Percentiles rank a stretch among this genome's conserved stretches.
phyloP scores from a whole-genome alignment of 73 alveolate genomes.

The Blepharisma japonicum region DNA sequence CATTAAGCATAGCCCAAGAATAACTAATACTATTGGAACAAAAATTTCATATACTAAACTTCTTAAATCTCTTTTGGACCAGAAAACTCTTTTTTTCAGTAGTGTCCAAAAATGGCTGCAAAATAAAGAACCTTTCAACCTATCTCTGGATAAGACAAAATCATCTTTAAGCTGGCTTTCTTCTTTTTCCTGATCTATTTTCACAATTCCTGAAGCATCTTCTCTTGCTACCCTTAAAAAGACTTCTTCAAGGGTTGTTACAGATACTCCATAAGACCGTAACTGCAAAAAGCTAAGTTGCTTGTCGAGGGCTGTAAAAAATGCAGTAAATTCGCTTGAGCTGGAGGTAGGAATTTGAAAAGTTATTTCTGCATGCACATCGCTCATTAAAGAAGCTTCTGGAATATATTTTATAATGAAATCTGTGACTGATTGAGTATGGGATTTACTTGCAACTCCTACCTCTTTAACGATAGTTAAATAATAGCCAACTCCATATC shows the following conservation, averaged over 20 bases:
- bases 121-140: constrained; percentile 36
- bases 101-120: constrained; percentile 70
- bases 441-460: constrained; percentile 28
- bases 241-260: constrained; percentile 77
- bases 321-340: constrained; percentile 51
- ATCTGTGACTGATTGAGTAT: constrained; percentile 29
- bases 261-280: constrained; percentile 78
- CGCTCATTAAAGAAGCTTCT: constrained; percentile 37
- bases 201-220: constrained; percentile 30
- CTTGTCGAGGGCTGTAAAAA: constrained; percentile 73
- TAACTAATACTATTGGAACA: constrained; percentile 72
- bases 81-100: constrained; percentile 63
- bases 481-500: constrained; percentile 76
- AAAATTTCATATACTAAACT: constrained; percentile 74
- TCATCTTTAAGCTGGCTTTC: constrained; percentile 23
- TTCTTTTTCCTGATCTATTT: constrained; percentile 29
- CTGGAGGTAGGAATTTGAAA: constrained; percentile 61
- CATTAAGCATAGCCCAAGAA: constrained; percentile 64
- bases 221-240: constrained; percentile 62
- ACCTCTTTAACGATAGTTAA: constrained; percentile 68
- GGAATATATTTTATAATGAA: constrained; percentile 36
- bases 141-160: constrained; percentile 51
- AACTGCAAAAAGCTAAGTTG: constrained; percentile 57
- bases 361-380: constrained; percentile 61
- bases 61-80: constrained; percentile 73